phyloP scores from a whole-genome alignment of 2,329 filamentous ascomycete species.

The Aspergillus sp. region DNA sequence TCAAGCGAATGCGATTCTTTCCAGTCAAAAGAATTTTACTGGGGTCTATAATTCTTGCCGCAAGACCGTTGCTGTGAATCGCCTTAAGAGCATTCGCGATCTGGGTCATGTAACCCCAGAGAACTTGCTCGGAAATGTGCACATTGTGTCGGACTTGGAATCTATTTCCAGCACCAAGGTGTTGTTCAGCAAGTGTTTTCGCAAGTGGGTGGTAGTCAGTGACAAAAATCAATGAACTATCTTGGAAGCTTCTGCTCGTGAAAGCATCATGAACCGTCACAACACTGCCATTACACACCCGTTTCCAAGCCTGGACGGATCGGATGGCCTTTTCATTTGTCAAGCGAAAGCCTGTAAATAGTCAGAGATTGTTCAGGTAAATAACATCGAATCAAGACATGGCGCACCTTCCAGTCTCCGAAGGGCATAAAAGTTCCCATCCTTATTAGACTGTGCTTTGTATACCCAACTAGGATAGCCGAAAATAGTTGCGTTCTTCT shows the following conservation, averaged over 20 bases:
- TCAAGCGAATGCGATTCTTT: slow-evolving; percentile 83
- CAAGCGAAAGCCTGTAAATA: slow-evolving; percentile 64
- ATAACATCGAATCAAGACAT: neutral
- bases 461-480: slow-evolving; percentile 92
- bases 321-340: slow-evolving; percentile 86
- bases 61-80: slow-evolving; percentile 75
- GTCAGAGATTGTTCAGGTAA: slow-evolving; percentile 2
- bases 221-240: slow-evolving; percentile 90
- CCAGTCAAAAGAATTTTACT: slow-evolving; percentile 88
- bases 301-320: slow-evolving; percentile 83
- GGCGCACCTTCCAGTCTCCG: slow-evolving; percentile 71
- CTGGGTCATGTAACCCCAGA: slow-evolving; percentile 93
- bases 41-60: slow-evolving; percentile 78
- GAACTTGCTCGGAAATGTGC: slow-evolving; percentile 63
- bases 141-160: slow-evolving; percentile 42
- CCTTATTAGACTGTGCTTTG: slow-evolving; percentile 85
- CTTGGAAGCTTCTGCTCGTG: slow-evolving; percentile 86
- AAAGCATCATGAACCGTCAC: slow-evolving; percentile 90
- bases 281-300: slow-evolving; percentile 73
- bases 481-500: slow-evolving; percentile 74
- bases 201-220: slow-evolving; percentile 90
- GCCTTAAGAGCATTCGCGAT: slow-evolving; percentile 81
- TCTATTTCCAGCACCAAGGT: slow-evolving; percentile 44
- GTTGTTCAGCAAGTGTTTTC: slow-evolving; percentile 81
- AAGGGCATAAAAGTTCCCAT: slow-evolving; percentile 82